phyloP scores from a whole-genome alignment of 441 rosid genomes.

The Brassica balearica region DNA sequence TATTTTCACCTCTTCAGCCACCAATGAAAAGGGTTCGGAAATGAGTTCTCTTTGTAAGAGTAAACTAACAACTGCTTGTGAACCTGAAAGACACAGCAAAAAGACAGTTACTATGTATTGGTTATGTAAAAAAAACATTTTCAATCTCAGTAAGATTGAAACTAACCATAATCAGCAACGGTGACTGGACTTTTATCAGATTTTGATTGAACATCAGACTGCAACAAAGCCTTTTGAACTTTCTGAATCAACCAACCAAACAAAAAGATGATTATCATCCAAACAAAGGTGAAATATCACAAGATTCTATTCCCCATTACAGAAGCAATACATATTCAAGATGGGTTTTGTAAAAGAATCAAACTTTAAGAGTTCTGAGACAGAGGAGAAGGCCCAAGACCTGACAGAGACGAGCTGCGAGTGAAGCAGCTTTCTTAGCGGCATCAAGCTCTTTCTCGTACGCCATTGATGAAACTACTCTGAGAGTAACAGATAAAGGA shows the following conservation, averaged over 20 bases:
- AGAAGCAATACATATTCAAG: no score
- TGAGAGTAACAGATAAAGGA: constrained; percentile 41
- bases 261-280: no score
- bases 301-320: no score
- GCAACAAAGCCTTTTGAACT: constrained; percentile 79
- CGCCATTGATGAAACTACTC: constrained; percentile 57
- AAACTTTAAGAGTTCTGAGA: background rate
- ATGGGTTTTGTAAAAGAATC: background rate
- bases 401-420: constrained; percentile 96
- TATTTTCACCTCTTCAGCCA: constrained; percentile 86
- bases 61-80: constrained; percentile 87
- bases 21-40: constrained; percentile 75
- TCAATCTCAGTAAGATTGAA: constrained; percentile 8
- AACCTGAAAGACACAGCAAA: constrained; percentile 53
- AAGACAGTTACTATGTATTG: constrained; percentile 10
- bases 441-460: constrained; percentile 84
- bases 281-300: no score
- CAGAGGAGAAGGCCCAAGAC: constrained; percentile 33
- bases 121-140: background rate
- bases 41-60: constrained; percentile 76
- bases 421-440: constrained; percentile 88
- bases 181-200: constrained; percentile 90
- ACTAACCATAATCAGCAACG: constrained; percentile 92
- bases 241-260: constrained; percentile 47
- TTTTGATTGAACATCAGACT: constrained; percentile 91